Base-by-base conservation (phyloP, 2,329 filamentous ascomycete genomes). In the Diaporthe australafricana region DNA sequence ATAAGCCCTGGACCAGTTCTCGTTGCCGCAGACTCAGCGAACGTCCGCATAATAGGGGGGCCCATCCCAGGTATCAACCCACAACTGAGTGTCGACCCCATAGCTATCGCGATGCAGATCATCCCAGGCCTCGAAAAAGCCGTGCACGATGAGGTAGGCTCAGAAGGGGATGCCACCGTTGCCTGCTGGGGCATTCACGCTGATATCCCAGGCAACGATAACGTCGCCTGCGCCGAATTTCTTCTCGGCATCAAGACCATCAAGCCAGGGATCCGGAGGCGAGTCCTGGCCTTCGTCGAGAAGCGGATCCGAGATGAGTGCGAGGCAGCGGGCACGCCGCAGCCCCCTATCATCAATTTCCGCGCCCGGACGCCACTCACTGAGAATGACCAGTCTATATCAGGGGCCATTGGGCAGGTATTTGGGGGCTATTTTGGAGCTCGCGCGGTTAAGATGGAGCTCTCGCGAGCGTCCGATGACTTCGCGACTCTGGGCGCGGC, bases 1-100 rank as follows among this genome's bases (percentile, higher is more conserved):
- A 74, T 74, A 0, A 74, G 76, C 0, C 48, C 72, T 0, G 82
- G 82, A 0, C 70, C 77, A 0, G 76, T 81, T 5, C 73, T 76
- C 25, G 74, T 75, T 0, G 75, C 74, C 6, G 74, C 75, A 0
- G 81, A 83, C 50, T 76, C 75, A 12, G 72, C 79, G 66, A 74
- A 74, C 22, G 74, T 83, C 4, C 79, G 73, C 0, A 62, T 83
- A 1, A 75, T 73, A 47, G 86, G 86, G 0, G 77, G 80, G 1
- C 85, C 84, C 3, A 83, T 84, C 0, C 86, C 87, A 75, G 83
- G 81, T 77, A 79, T 78, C 2, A 79, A 77, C 66, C 86, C 86
- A 0, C 81, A 87, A 45, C 76, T 75, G 1, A 80, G 80, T 1
- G 78, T 87, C n/a, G 86, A 88, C 73, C 85, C 86, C 2, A 80